Conservation (phyloP, 2,329 filamentous ascomycete species). For the Mycosphaerella sp. region DNA sequence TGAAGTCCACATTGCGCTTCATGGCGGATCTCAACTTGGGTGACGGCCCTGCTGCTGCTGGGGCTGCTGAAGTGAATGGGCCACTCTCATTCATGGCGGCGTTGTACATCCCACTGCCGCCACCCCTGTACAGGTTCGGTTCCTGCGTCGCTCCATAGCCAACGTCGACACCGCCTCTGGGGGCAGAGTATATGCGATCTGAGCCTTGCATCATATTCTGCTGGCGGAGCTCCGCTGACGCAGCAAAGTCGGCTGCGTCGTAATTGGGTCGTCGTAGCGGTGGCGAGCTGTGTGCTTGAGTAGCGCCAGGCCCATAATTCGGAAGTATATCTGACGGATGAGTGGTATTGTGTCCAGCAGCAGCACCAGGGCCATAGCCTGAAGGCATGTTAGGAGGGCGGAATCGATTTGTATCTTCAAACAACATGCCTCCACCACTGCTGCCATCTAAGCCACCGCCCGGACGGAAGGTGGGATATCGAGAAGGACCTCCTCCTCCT, state of each 20-base stretch:
- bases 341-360: not conserved
- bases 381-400: not conserved
- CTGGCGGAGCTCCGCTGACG: not conserved
- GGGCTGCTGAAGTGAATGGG: not conserved
- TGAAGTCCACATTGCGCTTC: slow-evolving; percentile 10
- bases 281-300: not conserved
- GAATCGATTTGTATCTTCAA: not conserved
- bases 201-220: not conserved
- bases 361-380: not conserved
- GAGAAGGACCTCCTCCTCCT: not conserved
- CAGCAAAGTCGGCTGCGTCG: not conserved
- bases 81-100: not conserved
- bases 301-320: not conserved
- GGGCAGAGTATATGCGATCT: no score
- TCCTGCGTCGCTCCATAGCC: not conserved
- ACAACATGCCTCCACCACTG: not conserved
- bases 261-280: slow-evolving; percentile 2
- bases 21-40: not conserved
- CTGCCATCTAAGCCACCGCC: not conserved
- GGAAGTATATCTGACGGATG: not conserved
- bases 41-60: not conserved
- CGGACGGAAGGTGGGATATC: not conserved
- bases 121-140: not conserved
- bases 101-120: not conserved
- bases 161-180: no score